Conservation (phyloP, 352 stramenopile species). For the Phytophthora capsici region DNA sequence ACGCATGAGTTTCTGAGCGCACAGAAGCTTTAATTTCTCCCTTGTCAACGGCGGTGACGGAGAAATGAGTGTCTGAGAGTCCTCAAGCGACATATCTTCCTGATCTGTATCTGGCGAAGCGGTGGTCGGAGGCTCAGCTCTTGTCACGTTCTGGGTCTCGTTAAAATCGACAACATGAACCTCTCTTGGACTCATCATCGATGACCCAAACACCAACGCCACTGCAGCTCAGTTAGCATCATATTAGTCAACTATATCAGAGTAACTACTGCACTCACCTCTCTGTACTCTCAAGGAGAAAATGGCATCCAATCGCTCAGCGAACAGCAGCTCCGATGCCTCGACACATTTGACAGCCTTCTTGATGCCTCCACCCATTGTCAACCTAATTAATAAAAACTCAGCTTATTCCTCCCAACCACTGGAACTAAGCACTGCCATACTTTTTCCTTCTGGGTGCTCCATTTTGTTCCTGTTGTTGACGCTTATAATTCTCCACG, state of each 20-base stretch:
- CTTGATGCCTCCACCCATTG: slow-evolving; percentile 41
- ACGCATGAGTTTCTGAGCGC: slow-evolving; percentile 72
- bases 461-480: slow-evolving; percentile 17
- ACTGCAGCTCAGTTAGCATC: slow-evolving; percentile 41
- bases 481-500: slow-evolving; percentile 22
- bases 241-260: not conserved
- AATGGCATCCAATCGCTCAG: slow-evolving; percentile 31
- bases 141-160: not conserved
- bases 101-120: slow-evolving; percentile 19
- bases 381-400: slow-evolving; percentile 22
- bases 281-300: slow-evolving; percentile 49
- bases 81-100: slow-evolving; percentile 21
- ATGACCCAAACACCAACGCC: slow-evolving; percentile 64
- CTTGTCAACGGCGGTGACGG: slow-evolving; percentile 21
- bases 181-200: slow-evolving; percentile 60
- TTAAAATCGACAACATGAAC: slow-evolving; percentile 59
- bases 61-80: slow-evolving; percentile 1
- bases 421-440: not conserved
- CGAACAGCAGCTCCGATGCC: slow-evolving; percentile 40
- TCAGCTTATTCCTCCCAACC: not conserved
- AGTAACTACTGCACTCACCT: slow-evolving; percentile 15
- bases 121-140: not conserved
- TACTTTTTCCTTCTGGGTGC: slow-evolving; percentile 13
- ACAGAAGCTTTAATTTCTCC: slow-evolving; percentile 50
- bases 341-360: slow-evolving; percentile 61